Conservation (phyloP, 805 yeast genomes). For the Candida nemodendra region DNA sequence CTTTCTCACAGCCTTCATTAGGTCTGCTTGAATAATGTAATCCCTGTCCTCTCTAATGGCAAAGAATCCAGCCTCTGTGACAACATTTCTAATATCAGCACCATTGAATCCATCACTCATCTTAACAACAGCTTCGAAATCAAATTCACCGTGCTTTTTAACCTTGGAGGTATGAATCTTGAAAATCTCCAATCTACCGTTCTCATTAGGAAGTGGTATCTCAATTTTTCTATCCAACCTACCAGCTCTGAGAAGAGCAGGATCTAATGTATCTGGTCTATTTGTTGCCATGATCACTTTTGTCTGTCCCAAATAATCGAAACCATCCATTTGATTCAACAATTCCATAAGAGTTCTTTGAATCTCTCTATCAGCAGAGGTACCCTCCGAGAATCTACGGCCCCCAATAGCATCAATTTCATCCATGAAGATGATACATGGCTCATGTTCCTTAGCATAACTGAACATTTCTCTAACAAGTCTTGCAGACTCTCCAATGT, state of each 20-base stretch:
- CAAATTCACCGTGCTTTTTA: conserved; percentile 90
- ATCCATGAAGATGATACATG: conserved; percentile 97
- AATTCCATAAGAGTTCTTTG: conserved; percentile 97
- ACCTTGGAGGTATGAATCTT: conserved; percentile 88
- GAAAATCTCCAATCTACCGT: conserved; percentile 89
- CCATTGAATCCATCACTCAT: conserved; percentile 99
- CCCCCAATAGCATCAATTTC: conserved; percentile 99
- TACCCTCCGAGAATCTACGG: conserved; percentile 95
- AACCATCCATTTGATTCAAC: conserved; percentile 97
- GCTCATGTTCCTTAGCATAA: conserved; percentile 96
- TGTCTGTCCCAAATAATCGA: conserved; percentile 93
- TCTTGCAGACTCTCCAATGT: conserved; percentile 97
- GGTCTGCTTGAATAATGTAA: conserved; percentile 86
- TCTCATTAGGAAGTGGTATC: conserved; percentile 93
- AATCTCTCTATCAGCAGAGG: conserved; percentile 97
- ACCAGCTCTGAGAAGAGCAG: conserved; percentile 96
- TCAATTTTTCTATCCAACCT: conserved; percentile 96
- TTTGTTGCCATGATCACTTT: conserved; percentile 99
- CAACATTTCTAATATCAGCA: conserved; percentile 94
- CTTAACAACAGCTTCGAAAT: conserved; percentile 94
- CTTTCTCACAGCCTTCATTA: conserved; percentile 97
- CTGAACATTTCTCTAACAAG: conserved; percentile 97
- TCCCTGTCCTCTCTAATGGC: conserved; percentile 98
- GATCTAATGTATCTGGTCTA: conserved; percentile 97
- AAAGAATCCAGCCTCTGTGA: conserved; percentile 98